phyloP scores from a whole-genome alignment of 2,329 filamentous ascomycete species.

The Hypocrella siamensis region DNA sequence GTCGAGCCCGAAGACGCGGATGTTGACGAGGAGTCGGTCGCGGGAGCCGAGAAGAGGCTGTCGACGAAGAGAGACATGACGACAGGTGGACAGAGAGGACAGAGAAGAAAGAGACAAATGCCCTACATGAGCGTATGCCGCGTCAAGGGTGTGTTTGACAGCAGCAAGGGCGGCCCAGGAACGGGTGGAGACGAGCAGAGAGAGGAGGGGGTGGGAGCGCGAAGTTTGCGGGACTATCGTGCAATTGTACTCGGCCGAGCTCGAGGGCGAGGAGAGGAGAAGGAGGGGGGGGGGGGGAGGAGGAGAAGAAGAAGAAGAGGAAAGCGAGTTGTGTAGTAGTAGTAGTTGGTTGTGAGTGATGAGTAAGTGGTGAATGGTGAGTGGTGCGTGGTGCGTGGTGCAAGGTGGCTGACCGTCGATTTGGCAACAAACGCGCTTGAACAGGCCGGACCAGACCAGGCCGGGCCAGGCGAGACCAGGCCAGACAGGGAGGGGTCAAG shows the following conservation, averaged over 20 bases:
- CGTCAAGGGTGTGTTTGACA: slow-evolving; percentile 3
- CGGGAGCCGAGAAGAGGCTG: slow-evolving; percentile 13
- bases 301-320: neutral
- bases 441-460: no score
- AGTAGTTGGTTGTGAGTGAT: no score
- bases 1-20: slow-evolving; percentile 45
- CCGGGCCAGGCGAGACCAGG: no score
- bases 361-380: no score
- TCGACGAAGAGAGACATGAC: slow-evolving; percentile 19
- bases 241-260: no score
- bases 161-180: slow-evolving; percentile 4
- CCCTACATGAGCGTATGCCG: slow-evolving; percentile 1
- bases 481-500: no score
- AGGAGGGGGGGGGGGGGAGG: no score
- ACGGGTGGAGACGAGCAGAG: neutral
- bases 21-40: slow-evolving; percentile 28
- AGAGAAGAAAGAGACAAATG: no score
- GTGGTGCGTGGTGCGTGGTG: neutral
- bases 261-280: neutral
- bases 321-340: no score
- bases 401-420: no score
- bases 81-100: neutral
- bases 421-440: no score
- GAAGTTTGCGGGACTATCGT: no score
- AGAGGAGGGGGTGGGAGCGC: neutral